Percentiles rank a stretch among this genome's conserved stretches.
Conservation (phyloP, 129 eudicot species). For the Flaveria linearis region DNA sequence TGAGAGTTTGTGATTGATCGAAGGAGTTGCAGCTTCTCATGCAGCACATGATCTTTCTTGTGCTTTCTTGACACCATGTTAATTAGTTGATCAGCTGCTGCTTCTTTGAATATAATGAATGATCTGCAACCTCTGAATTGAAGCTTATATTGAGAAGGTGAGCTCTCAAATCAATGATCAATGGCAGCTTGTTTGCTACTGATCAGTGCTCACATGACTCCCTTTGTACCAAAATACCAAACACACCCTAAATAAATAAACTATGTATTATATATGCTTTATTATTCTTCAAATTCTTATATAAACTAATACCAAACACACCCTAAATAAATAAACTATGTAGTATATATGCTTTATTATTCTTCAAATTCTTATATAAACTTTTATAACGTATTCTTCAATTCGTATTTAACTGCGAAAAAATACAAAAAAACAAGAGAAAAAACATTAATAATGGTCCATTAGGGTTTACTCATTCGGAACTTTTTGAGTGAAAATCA, state of each 20-base stretch:
- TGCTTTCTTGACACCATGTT: constrained; percentile 83
- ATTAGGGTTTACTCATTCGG: background rate
- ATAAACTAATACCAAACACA: constrained; percentile 26
- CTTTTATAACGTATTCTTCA: background rate
- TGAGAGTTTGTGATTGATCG: constrained; percentile 97
- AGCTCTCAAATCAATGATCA: constrained; percentile 58
- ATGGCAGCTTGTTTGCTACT: constrained; percentile 48
- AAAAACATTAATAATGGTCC: background rate
- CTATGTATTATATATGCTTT: background rate
- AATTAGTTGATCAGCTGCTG: background rate
- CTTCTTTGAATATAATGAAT: constrained; percentile 16
- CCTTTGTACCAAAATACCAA: constrained; percentile 34
- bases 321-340: constrained; percentile 21
- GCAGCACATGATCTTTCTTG: constrained; percentile 82
- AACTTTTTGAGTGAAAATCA: constrained; percentile 5
- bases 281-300: constrained; percentile 6
- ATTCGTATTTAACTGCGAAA: background rate
- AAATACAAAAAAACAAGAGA: background rate
- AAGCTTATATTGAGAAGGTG: constrained; percentile 51
- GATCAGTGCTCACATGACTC: constrained; percentile 48
- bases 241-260: constrained; percentile 23
- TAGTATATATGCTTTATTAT: background rate
- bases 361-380: background rate
- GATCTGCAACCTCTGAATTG: constrained; percentile 31
- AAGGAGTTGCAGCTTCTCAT: constrained; percentile 98